These are phyloP conservation scores for Saturnispora sekii DNA, from an alignment of 805 yeast species.

Conservation along the genomic window DNA sequence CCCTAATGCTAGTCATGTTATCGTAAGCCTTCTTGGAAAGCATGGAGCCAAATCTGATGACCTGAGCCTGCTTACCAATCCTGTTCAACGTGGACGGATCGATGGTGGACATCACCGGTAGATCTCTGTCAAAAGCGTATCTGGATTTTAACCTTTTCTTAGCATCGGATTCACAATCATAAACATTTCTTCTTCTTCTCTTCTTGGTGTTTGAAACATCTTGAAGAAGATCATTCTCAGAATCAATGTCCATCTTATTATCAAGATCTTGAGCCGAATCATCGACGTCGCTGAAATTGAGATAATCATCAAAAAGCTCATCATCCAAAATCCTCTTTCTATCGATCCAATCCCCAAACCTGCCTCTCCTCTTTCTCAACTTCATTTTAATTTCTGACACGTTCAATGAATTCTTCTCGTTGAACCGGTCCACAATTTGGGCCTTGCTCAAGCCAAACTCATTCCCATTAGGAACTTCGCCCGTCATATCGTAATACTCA, in stretches of 20 bases:
- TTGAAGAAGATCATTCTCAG: background rate
- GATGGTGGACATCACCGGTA: slow-evolving; percentile 37
- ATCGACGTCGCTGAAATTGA: slow-evolving; percentile 30
- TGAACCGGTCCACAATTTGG: slow-evolving; percentile 10
- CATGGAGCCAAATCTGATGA: slow-evolving; percentile 88
- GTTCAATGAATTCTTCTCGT: slow-evolving; percentile 19
- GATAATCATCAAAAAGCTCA: slow-evolving; percentile 26
- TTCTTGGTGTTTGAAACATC: slow-evolving; percentile 9
- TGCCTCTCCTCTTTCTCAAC: slow-evolving; percentile 65
- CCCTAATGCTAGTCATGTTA: slow-evolving; percentile 67
- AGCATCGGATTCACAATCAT: slow-evolving; percentile 26
- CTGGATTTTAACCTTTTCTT: slow-evolving; percentile 36
- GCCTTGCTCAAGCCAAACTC: slow-evolving; percentile 17
- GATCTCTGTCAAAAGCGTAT: slow-evolving; percentile 42
- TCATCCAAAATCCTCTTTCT: slow-evolving; percentile 40
- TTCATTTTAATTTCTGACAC: slow-evolving; percentile 45
- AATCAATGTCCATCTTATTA: slow-evolving; percentile 21
- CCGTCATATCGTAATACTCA: slow-evolving; percentile 35
- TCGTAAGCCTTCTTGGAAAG: slow-evolving; percentile 80
- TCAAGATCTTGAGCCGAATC: slow-evolving; percentile 9
- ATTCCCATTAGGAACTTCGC: slow-evolving; percentile 17
- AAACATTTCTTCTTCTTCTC: slow-evolving; percentile 23
- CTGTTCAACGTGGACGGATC: slow-evolving; percentile 82
- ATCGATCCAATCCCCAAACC: slow-evolving; percentile 70
- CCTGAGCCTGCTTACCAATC: slow-evolving; percentile 78